Base-by-base conservation (phyloP, 2,329 filamentous ascomycete genomes). In the Aspergillus fructus region DNA sequence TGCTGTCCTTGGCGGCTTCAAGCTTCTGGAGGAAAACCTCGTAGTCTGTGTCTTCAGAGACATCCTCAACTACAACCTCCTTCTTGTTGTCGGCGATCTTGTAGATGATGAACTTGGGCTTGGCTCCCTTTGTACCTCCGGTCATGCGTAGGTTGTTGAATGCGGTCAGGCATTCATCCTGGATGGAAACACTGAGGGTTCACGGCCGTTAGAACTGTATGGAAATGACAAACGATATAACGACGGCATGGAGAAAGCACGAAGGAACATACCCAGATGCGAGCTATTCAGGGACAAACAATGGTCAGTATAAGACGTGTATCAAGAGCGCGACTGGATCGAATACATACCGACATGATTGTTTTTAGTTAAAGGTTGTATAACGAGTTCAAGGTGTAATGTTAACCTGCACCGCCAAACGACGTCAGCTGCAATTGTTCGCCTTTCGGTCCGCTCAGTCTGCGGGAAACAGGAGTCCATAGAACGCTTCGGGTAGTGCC, bases 41-140 rank as follows among this genome's bases (percentile, higher is more conserved):
- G 65, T 79, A 81, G 64, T 81, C 76, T 46, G 68, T 55, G 23
- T 81, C 77, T 23, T 65, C 65, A 56, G 77, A 78, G 49, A 68
- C 64, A 54, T 79, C 75, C 39, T 81, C 79, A 62, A 81, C 71
- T 56, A 79, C 78, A 53, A 81, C 76, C 57, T 77, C 70, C 70
- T 77, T 79, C 74, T 78, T 76, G 68, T 80, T 72, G 64, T 81
- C 78, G 62, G 77, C 68, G 65, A 81, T 78, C 72, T 81, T 81
- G 76, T 75, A 81, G 73, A 81, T 81, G 65, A 81, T 78, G 66
- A 72, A 81, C 71, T 81, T 81, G 64, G 69, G 71, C 67, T 76
- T 66, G 17, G 55, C 34, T 43, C 55, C 59, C 58, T 62, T 62
- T 27, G 40, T 73, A 49, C 70, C 69, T 64, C 75, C 71, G 67